Evolutionary conservation across 2,329 filamentous ascomycete species (phyloP).

Genomic region (Aspergillus pseudoviridinutans): DNA sequence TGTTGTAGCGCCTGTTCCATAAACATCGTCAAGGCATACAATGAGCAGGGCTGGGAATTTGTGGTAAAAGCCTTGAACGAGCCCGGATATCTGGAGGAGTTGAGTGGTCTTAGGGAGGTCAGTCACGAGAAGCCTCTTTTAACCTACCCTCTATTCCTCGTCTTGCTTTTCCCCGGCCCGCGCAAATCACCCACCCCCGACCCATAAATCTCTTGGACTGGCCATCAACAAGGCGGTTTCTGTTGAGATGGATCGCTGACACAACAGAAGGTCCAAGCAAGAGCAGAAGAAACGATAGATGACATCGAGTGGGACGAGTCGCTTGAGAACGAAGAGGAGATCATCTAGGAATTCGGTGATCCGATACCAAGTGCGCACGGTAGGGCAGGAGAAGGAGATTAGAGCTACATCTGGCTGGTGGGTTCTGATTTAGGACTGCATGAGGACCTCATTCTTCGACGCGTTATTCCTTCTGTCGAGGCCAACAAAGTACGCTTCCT

Average conservation of each 20-base stretch:
- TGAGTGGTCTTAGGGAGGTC: constrained; percentile 58
- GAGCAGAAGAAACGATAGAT: constrained; percentile 43
- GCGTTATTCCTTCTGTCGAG: constrained; percentile 60
- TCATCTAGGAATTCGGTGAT: constrained; percentile 7
- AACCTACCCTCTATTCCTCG: not conserved
- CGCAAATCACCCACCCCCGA: not conserved
- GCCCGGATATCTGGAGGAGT: constrained; percentile 59
- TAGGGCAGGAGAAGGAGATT: not conserved
- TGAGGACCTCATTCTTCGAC: constrained; percentile 45
- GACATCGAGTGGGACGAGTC: constrained; percentile 45
- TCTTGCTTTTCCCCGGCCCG: not conserved
- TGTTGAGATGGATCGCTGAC: constrained; percentile 13
- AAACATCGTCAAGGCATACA: constrained; percentile 51
- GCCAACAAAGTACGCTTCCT: constrained; percentile 82
- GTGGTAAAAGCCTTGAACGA: constrained; percentile 58
- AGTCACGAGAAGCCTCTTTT: constrained; percentile 2
- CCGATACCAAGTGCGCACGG: not conserved
- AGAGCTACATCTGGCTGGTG: not conserved
- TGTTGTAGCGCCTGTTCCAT: constrained; percentile 62
- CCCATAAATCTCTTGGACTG: not conserved
- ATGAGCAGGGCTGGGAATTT: constrained; percentile 56
- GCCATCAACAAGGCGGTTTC: not conserved
- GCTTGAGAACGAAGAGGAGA: constrained; percentile 34
- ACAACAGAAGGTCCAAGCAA: constrained; percentile 39
- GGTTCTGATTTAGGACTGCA: constrained; percentile 5